Conservation (phyloP, 2,329 filamentous ascomycete genomes). For the Eutypa lata region DNA sequence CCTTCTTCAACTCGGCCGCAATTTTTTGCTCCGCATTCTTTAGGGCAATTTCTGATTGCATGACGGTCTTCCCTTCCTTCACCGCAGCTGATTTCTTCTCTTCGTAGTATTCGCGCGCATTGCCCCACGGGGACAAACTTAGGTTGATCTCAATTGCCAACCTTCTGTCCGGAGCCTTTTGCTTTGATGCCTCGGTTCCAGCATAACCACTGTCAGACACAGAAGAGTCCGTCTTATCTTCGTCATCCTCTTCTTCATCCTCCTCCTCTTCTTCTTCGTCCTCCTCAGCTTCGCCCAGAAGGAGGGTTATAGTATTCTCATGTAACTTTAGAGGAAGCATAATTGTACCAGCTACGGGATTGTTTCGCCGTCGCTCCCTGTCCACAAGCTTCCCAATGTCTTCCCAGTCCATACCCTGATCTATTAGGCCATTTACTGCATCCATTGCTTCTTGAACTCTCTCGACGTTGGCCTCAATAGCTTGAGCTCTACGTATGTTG, state of each 20-base stretch:
- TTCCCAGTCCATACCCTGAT: slow-evolving; percentile 96
- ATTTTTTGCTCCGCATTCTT: slow-evolving; percentile 92
- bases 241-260: slow-evolving; percentile 28
- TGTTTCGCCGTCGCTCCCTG: slow-evolving; percentile 75
- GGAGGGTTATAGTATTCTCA: slow-evolving; percentile 83
- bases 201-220: slow-evolving; percentile 54
- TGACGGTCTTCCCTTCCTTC: slow-evolving; percentile 83
- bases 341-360: slow-evolving; percentile 84
- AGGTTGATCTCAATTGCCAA: slow-evolving; percentile 84
- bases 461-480: slow-evolving; percentile 87
- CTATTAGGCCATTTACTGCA: slow-evolving; percentile 86
- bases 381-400: slow-evolving; percentile 87
- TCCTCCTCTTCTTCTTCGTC: slow-evolving; percentile 60
- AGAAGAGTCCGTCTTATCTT: slow-evolving; percentile 62
- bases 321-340: slow-evolving; percentile 82
- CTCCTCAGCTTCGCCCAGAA: slow-evolving; percentile 68
- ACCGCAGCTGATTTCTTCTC: slow-evolving; percentile 79
- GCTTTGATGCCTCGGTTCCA: slow-evolving; percentile 31
- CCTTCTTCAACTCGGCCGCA: slow-evolving; percentile 77
- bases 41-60: slow-evolving; percentile 77
- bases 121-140: slow-evolving; percentile 77
- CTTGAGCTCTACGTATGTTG: slow-evolving; percentile 83
- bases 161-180: slow-evolving; percentile 45
- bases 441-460: slow-evolving; percentile 90
- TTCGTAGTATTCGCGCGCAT: slow-evolving; percentile 88